Base-by-base conservation (phyloP, 305 asterid species). In the Rubia peregrina region DNA sequence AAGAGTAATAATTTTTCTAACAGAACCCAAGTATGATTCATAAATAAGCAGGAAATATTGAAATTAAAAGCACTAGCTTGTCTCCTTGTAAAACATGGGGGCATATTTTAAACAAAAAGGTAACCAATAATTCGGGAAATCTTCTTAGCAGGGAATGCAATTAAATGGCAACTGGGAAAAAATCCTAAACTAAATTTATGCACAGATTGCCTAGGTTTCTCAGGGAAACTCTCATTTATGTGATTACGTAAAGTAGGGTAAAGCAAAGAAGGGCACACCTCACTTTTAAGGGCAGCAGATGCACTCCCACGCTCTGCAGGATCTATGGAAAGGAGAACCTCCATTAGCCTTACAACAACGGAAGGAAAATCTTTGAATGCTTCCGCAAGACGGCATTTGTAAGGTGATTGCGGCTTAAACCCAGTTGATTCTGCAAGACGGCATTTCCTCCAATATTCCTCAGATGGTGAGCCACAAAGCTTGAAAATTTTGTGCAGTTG, bases 391-490 rank as follows among this genome's bases (percentile, higher is more conserved):
- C 89, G 84, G 73, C 86, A 78, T 74, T 83, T 89, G 73, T 93
- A 93, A 60, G 96, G 89, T 80, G 78, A 94, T 74, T 77, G 73
- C 13, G 98, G 92, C 72, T 82, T 93, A 82, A 88, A 93, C 14
- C 78, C 96, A 0, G 89, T 82, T 1, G 97, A 85, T 81, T 90
- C 36, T 33, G 36, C 36, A 33, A 33, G 36, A 33, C 36, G 36
- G 36, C 36, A 33, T 33, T 33, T 33, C 71, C 80, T 83, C 97
- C 95, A 93, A 73, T 88, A 93, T 72, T 90, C 96, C 70, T 93
- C 98, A 0, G 97, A 85, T 59, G 98, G 98, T 56, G 98, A 92
- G 68, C 98, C 98, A 78, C 98, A 92, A 67, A 92, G 88, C 84
- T 93, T 93, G 87, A 93, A 93, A 78, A 93, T 90, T 82, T 93